phyloP scores from a whole-genome alignment of 768 basidiomycete species.

The Amanita rubescens region DNA sequence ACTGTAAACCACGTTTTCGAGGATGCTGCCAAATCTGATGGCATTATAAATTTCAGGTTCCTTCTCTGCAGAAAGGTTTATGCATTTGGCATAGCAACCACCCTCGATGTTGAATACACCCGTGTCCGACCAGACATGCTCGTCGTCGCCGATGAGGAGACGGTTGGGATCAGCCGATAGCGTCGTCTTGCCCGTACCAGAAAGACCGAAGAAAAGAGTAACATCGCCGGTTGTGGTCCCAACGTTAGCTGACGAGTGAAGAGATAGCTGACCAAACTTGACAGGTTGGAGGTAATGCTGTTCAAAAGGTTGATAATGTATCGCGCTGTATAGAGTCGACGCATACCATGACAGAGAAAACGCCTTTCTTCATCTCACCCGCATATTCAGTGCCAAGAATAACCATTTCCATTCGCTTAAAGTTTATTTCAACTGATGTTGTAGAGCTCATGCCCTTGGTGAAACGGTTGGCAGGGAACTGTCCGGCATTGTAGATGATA shows the following conservation, averaged over 20 bases:
- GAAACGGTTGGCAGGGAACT: slow-evolving; percentile 99
- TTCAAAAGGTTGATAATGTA: slow-evolving; percentile 4
- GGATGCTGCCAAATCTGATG: slow-evolving; percentile 91
- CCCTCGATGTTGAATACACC: slow-evolving; percentile 99
- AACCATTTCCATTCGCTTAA: slow-evolving; percentile 99
- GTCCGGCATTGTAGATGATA: slow-evolving; percentile 99
- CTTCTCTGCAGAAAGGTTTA: slow-evolving; percentile 95
- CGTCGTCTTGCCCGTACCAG: slow-evolving; percentile 98
- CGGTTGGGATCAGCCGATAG: slow-evolving; percentile 94
- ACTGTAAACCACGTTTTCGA: slow-evolving; percentile 98
- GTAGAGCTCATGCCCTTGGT: slow-evolving; percentile 99
- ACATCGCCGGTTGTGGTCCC: slow-evolving; percentile 86
- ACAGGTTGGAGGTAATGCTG: slow-evolving; percentile 97
- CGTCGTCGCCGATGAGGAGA: slow-evolving; percentile 95
- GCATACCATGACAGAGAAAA: slow-evolving; percentile 93
- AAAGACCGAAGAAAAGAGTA: slow-evolving; percentile 97
- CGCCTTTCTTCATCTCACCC: slow-evolving; percentile 99
- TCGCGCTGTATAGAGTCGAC: background rate
- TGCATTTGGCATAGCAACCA: slow-evolving; percentile 97
- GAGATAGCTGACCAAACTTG: slow-evolving; percentile 95
- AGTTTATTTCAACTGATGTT: slow-evolving; percentile 99
- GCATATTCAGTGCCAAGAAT: slow-evolving; percentile 98
- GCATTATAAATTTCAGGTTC: slow-evolving; percentile 98
- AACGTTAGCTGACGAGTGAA: slow-evolving; percentile 97
- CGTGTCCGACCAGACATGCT: slow-evolving; percentile 98